Percentiles rank a stretch among this genome's conserved stretches.
Conservation (phyloP, 331 rosid genomes). For the Ulmus americana region DNA sequence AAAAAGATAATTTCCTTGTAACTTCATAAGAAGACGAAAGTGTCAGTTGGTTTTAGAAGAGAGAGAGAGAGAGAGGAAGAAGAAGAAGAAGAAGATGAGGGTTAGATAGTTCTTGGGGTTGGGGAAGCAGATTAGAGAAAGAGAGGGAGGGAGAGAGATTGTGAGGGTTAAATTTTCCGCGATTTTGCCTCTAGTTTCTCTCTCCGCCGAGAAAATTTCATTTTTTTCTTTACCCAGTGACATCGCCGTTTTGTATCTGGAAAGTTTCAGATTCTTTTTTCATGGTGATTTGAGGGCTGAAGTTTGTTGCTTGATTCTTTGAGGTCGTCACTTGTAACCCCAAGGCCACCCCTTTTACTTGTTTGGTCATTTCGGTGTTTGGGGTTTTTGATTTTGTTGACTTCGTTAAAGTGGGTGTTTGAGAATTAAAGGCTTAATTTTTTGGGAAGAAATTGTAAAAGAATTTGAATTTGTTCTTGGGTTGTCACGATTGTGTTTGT, state of each 20-base stretch:
- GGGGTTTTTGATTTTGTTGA: background rate
- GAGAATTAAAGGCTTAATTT: background rate
- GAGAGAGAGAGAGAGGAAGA: slow-evolving; percentile 12
- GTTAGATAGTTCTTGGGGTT: slow-evolving; percentile 3
- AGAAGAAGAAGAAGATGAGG: slow-evolving; percentile 2
- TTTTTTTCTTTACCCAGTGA: slow-evolving; percentile 4
- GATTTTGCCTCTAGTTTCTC: slow-evolving; percentile 14
- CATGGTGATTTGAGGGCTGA: slow-evolving; percentile 23
- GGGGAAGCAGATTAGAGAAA: background rate
- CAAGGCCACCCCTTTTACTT: slow-evolving; percentile 4
- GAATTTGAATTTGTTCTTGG: background rate
- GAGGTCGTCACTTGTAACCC: slow-evolving; percentile 16
- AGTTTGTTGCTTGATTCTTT: slow-evolving; percentile 17
- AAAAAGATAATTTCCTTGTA: slow-evolving; percentile 16
- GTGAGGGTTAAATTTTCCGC: slow-evolving; percentile 26
- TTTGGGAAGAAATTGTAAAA: background rate
- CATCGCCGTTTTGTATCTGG: background rate
- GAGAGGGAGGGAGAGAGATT: slow-evolving; percentile 1
- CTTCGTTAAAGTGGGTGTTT: background rate
- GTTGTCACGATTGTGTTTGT: background rate
- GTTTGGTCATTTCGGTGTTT: slow-evolving; percentile 8
- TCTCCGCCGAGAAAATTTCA: slow-evolving; percentile 16
- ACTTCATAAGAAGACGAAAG: slow-evolving; percentile 23
- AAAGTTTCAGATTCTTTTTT: slow-evolving; percentile 16
- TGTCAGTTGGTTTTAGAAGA: slow-evolving; percentile 24